phyloP scores from a whole-genome alignment of 208 protist genomes.

The Wallacemonas rigidus region DNA sequence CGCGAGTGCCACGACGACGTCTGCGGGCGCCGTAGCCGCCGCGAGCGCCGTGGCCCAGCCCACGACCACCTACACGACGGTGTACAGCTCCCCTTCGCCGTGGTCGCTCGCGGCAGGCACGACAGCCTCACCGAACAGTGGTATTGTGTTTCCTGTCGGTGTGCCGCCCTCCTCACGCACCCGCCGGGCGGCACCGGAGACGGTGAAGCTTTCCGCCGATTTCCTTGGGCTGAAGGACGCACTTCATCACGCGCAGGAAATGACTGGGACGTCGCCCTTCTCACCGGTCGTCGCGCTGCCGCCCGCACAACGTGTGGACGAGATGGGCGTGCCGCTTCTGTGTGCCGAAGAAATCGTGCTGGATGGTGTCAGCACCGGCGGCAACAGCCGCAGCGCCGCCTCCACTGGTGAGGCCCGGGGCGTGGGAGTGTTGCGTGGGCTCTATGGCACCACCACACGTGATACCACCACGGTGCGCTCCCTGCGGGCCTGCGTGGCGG shows the following conservation, averaged over 20 bases:
- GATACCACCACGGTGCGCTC: conserved; percentile 37
- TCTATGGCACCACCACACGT: conserved; percentile 48
- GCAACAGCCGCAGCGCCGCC: conserved; percentile 1
- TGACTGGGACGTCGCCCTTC: not conserved
- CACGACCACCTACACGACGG: no score
- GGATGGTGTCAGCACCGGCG: conserved; percentile 22
- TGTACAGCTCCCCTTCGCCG: not conserved
- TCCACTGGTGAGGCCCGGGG: conserved; percentile 6
- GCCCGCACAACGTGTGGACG: not conserved
- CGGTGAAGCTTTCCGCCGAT: conserved; percentile 13
- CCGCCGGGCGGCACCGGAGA: not conserved
- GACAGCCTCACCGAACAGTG: not conserved
- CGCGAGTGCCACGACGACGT: conserved; percentile 9
- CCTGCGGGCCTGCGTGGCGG: conserved; percentile 3
- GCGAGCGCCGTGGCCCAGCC: not conserved
- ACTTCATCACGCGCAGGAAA: conserved; percentile 8
- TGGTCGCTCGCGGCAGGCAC: not conserved
- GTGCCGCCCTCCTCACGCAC: not conserved
- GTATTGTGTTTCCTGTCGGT: not conserved
- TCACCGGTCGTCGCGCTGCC: not conserved
- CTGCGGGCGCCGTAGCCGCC: conserved; percentile 8
- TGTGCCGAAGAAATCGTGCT: conserved; percentile 8
- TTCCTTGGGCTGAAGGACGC: conserved; percentile 7
- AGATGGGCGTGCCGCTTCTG: not conserved
- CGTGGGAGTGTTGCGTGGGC: conserved; percentile 32